phyloP scores from a whole-genome alignment of 495 filamentous ascomycete species.

The Hyaloscypha bicolor region DNA sequence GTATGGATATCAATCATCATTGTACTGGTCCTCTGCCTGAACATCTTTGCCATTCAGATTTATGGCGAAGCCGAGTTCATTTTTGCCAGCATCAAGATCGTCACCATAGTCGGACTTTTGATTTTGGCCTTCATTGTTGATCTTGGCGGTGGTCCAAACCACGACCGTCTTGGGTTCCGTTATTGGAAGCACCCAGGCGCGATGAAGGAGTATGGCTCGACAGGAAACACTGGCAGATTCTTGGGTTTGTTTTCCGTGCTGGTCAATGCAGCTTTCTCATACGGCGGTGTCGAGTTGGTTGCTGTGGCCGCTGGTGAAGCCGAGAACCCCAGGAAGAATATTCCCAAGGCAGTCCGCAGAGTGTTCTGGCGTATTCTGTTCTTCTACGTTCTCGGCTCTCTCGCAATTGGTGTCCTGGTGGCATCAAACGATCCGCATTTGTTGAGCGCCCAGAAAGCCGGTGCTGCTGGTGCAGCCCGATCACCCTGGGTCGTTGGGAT shows the following conservation, averaged over 20 bases:
- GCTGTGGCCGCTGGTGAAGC: slow-evolving; percentile 55
- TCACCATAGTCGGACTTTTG: slow-evolving; percentile 65
- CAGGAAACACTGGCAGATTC: slow-evolving; percentile 44
- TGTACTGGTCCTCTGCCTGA: slow-evolving; percentile 64
- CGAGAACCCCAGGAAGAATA: slow-evolving; percentile 47
- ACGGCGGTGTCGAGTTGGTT: slow-evolving; percentile 58
- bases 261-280: slow-evolving; percentile 56
- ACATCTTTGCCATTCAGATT: slow-evolving; percentile 66
- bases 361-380: slow-evolving; percentile 53
- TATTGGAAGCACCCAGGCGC: slow-evolving; percentile 76
- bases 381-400: slow-evolving; percentile 59
- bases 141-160: slow-evolving; percentile 43
- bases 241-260: slow-evolving; percentile 46
- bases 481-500: slow-evolving; percentile 73
- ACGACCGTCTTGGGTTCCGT: slow-evolving; percentile 60
- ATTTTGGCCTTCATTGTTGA: slow-evolving; percentile 39
- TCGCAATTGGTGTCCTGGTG: slow-evolving; percentile 63
- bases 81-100: slow-evolving; percentile 74
- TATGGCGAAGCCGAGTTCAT: slow-evolving; percentile 78
- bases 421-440: slow-evolving; percentile 57
- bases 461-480: slow-evolving; percentile 51
- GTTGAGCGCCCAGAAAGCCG: slow-evolving; percentile 51
- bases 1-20: slow-evolving; percentile 80
- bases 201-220: slow-evolving; percentile 41
- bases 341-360: slow-evolving; percentile 52